These are phyloP conservation scores for Endoconidiophora laricicola DNA, from an alignment of 2,329 filamentous ascomycete genomes.

Conservation along the genomic window DNA sequence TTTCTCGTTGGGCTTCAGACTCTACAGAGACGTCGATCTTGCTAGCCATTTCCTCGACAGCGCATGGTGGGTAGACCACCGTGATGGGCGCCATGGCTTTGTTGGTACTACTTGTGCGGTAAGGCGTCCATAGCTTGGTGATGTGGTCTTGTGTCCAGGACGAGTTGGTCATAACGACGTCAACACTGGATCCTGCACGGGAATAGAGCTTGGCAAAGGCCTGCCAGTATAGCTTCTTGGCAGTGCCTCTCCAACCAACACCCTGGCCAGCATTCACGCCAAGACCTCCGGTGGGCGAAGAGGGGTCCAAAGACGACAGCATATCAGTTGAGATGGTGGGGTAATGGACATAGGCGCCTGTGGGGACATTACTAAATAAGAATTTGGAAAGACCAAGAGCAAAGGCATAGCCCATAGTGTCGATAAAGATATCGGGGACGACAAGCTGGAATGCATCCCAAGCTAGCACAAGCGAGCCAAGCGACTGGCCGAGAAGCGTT, in stretches of 20 bases:
- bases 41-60: constrained; percentile 66
- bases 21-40: constrained; percentile 53
- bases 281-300: constrained; percentile 38
- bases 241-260: constrained; percentile 48
- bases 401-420: constrained; percentile 98
- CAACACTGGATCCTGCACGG: constrained; percentile 64
- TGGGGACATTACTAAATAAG: constrained; percentile 66
- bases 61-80: constrained; percentile 82
- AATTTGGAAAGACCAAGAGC: constrained; percentile 66
- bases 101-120: constrained; percentile 24
- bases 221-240: constrained; percentile 75
- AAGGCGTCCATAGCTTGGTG: constrained; percentile 57
- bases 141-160: constrained; percentile 85
- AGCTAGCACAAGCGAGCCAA: constrained; percentile 73
- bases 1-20: constrained; percentile 53
- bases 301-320: constrained; percentile 64
- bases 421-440: constrained; percentile 84
- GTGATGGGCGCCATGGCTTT: constrained; percentile 37
- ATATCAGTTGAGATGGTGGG: constrained; percentile 98
- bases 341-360: constrained; percentile 90
- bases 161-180: constrained; percentile 95
- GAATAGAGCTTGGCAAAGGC: constrained; percentile 71
- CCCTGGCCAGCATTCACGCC: constrained; percentile 77
- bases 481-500: constrained; percentile 81
- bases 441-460: constrained; percentile 88